Evolutionary conservation across 1,284 basidiomycete species (phyloP), one percentile per base, ranked within the genome.

Genomic region (Apiotrichum gamsii): DNA sequence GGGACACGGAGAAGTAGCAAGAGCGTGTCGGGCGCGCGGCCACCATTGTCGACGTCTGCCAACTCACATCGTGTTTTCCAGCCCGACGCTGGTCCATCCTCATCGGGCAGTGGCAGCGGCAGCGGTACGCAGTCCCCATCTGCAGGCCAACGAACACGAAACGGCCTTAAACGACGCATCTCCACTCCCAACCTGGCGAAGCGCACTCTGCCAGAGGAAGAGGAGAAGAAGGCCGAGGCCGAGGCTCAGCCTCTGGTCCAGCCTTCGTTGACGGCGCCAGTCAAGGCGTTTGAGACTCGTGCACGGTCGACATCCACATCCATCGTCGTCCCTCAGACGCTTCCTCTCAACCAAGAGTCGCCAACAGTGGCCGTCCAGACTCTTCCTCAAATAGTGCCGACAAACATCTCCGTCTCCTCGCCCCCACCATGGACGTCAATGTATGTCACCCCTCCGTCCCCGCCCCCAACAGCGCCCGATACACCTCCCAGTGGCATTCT

Each of bases 301-400:
- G 68, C 64, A 13, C 59, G 68, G 39, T 64, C 65, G 4, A 70
- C 66, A 3, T 65, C 62, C 20, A 70, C 68, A 4, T 66, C 63
- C 41, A 49, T 68, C n/a, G 68, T 65, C 39, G 50, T 58, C 4
- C 67, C 62, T 1, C 56, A 58, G 21, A 53, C 45, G 2, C 47
- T 51, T 6, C 42, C 41, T 14, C n/a, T 47, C 9, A 32, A 48
- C 8, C 47, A 38, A 9, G 50, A 48, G 20, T 39, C 44, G 11
- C 45, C 52, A 9, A 52, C 49, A 9, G 42, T 37, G 30, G 43
- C 52, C 8, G 43, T 47, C 14, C 53, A 49, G 33, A 55, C 31
- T 47, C 43, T 32, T 41, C 29, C 54, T 40, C 23, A 39, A 31
- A 9, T 51, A 48, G 15, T 29, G 32, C 23, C 42, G 16, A 15